phyloP scores from a whole-genome alignment of 2,329 filamentous ascomycete species.

The Emergomyces orientalis region DNA sequence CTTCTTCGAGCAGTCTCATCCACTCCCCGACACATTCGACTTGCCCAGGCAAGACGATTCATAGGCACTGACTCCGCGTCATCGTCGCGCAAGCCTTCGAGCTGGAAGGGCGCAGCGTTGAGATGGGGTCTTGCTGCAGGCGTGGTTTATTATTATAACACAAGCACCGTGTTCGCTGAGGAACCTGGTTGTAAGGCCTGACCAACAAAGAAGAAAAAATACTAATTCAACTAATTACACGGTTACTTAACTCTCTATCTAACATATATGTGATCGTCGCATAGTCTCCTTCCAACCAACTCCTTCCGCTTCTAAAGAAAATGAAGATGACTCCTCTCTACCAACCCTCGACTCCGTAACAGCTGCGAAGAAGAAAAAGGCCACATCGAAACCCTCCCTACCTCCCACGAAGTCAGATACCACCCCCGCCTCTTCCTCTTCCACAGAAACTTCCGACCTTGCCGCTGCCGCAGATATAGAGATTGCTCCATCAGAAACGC shows the following conservation, averaged over 20 bases:
- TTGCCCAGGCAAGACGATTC: slow-evolving; percentile 35
- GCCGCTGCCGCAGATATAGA: slow-evolving; percentile 16
- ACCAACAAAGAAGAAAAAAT: background rate
- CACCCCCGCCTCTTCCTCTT: slow-evolving; percentile 11
- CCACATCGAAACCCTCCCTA: slow-evolving; percentile 10
- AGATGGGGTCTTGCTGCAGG: slow-evolving; percentile 69
- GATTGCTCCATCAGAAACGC: slow-evolving; percentile 6
- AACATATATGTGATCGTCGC: slow-evolving; percentile 2
- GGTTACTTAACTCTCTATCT: background rate
- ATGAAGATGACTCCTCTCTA: slow-evolving; percentile 40
- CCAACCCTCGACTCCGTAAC: slow-evolving; percentile 59
- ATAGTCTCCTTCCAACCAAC: slow-evolving; percentile 28
- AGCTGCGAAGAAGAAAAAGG: slow-evolving; percentile 39
- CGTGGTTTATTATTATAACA: slow-evolving; percentile 90
- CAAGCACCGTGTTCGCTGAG: slow-evolving; percentile 76
- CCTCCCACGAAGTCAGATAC: background rate
- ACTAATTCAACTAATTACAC: background rate
- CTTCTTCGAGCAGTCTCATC: slow-evolving; percentile 12
- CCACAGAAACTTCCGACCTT: slow-evolving; percentile 11
- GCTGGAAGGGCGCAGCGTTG: slow-evolving; percentile 67
- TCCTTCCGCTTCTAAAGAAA: slow-evolving; percentile 21
- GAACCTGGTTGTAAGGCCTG: slow-evolving; percentile 58
- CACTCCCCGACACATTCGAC: slow-evolving; percentile 11
- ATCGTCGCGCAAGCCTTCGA: slow-evolving; percentile 55
- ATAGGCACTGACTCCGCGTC: slow-evolving; percentile 45